Evolutionary conservation across 1,284 basidiomycete genomes (phyloP).

Genomic region (Tilletia walkeri): DNA sequence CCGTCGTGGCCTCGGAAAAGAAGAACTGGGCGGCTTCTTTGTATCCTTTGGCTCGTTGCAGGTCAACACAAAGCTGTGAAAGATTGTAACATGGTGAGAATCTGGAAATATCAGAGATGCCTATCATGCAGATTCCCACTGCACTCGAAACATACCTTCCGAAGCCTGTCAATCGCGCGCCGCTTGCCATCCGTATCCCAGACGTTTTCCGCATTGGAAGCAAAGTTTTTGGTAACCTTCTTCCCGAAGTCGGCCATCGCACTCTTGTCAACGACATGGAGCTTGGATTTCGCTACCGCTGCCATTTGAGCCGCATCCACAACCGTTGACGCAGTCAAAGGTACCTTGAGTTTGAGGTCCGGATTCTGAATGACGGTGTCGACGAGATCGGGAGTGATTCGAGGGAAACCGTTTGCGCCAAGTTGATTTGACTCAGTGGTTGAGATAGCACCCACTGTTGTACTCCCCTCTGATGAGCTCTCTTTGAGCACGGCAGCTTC

Average conservation of each 20-base stretch:
- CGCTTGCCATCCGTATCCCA: constrained; percentile 20
- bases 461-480: background rate
- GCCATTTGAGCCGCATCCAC: constrained; percentile 26
- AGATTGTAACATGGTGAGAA: no score
- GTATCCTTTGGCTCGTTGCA: constrained; percentile 22
- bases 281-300: constrained; percentile 18
- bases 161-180: constrained; percentile 17
- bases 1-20: constrained; percentile 8
- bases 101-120: no score
- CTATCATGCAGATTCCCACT: no score
- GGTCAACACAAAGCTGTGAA: constrained; percentile 22
- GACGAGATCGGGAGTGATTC: constrained; percentile 21
- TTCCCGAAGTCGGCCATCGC: background rate
- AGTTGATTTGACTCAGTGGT: background rate
- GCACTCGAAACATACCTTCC: constrained; percentile 16
- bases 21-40: constrained; percentile 24
- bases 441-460: background rate
- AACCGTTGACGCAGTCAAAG: constrained; percentile 20
- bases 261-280: constrained; percentile 7
- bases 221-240: constrained; percentile 6
- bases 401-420: constrained; percentile 13
- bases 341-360: constrained; percentile 3
- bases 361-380: constrained; percentile 15
- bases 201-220: constrained; percentile 13
- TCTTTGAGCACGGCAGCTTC: constrained; percentile 17